A percentile compares a stretch with the other conserved stretches of the same genome.
phyloP scores from a whole-genome alignment of 495 filamentous ascomycete species.

The Tuber microsphaerosporum region DNA sequence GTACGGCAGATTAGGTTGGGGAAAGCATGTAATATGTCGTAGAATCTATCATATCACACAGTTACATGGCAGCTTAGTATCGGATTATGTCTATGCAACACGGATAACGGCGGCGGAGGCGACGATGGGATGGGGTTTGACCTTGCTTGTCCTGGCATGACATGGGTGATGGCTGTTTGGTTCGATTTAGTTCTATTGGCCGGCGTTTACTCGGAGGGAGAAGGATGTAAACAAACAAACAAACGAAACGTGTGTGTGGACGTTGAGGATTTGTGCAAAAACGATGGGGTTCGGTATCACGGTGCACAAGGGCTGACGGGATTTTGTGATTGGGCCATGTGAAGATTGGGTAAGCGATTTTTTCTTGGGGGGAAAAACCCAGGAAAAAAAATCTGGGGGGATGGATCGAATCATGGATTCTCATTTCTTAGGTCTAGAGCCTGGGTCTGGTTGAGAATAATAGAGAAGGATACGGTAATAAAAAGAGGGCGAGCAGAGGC shows the following conservation, averaged over 20 bases:
- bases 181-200: neutral
- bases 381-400: neutral
- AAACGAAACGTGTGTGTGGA: neutral
- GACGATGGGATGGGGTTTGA: conserved; percentile 1
- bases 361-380: neutral
- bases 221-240: neutral
- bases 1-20: neutral
- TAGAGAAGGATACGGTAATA: neutral
- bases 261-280: neutral
- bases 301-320: neutral
- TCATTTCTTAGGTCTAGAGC: neutral
- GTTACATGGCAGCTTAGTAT: neutral
- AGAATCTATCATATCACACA: neutral
- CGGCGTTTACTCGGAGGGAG: neutral
- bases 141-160: neutral
- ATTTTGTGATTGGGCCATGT: neutral
- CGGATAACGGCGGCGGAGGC: neutral
- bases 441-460: neutral
- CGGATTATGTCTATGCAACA: neutral
- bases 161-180: neutral
- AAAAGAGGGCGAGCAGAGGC: neutral
- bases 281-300: neutral
- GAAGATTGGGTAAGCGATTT: neutral
- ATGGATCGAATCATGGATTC: neutral
- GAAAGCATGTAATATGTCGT: neutral